Evolutionary conservation across 768 basidiomycete genomes (phyloP).

Genomic region (Russula sp.): DNA sequence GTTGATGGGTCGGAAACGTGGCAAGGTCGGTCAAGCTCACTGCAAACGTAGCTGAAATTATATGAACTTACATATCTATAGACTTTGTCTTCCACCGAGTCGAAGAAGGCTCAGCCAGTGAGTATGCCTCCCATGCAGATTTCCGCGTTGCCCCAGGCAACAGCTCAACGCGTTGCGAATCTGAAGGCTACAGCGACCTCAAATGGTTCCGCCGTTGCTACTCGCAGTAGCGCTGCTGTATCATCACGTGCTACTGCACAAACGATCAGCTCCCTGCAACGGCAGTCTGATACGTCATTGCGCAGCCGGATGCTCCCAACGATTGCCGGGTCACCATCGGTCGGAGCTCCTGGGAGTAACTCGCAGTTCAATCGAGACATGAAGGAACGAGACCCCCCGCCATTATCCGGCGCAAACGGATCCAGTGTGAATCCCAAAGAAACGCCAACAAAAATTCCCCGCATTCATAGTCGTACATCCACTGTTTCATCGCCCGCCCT

Average conservation of each 20-base stretch:
- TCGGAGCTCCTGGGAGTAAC: slow-evolving; percentile 57
- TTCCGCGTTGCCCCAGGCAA: slow-evolving; percentile 73
- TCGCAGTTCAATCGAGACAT: slow-evolving; percentile 34
- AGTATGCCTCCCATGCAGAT: slow-evolving; percentile 90
- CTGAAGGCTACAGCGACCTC: slow-evolving; percentile 58
- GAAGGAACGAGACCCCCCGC: slow-evolving; percentile 57
- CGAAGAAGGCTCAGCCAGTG: slow-evolving; percentile 68
- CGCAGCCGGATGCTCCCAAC: slow-evolving; percentile 78
- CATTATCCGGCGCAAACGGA: slow-evolving; percentile 53
- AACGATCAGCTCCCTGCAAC: slow-evolving; percentile 83
- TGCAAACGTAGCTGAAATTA: slow-evolving; percentile 12
- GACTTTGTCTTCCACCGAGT: slow-evolving; percentile 83
- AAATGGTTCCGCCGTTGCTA: slow-evolving; percentile 43
- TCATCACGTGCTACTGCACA: slow-evolving; percentile 73
- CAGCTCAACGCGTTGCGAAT: slow-evolving; percentile 81
- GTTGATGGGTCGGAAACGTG: slow-evolving; percentile 83
- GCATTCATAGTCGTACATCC: slow-evolving; percentile 83
- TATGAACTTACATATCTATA: slow-evolving; percentile 36
- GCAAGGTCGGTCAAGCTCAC: slow-evolving; percentile 61
- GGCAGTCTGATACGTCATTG: slow-evolving; percentile 79
- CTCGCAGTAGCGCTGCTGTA: slow-evolving; percentile 44
- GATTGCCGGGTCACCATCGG: slow-evolving; percentile 91
- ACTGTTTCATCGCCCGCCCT: slow-evolving; percentile 69
- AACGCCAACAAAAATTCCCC: slow-evolving; percentile 90
- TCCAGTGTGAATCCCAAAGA: slow-evolving; percentile 61